phyloP scores from a whole-genome alignment of 257 asterid species.

The Eucommia ulmoides region DNA sequence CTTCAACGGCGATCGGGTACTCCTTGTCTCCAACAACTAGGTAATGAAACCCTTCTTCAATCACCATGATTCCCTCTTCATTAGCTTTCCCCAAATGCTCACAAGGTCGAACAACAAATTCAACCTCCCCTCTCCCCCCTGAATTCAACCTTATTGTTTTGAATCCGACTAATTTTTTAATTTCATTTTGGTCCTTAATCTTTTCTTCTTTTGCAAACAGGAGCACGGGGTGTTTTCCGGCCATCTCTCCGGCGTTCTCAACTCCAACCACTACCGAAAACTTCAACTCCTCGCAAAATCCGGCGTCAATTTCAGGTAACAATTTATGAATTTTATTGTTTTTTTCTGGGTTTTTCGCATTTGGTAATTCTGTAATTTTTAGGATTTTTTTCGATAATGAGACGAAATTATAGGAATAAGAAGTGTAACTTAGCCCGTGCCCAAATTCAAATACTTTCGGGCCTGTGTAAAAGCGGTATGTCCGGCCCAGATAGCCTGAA shows the following conservation, averaged over 20 bases:
- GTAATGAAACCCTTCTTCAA: conserved; percentile 31
- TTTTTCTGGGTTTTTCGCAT: not conserved
- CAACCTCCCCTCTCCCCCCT: conserved; percentile 18
- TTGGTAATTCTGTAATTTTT: conserved; percentile 7
- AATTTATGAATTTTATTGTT: conserved; percentile 4
- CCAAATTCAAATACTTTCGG: conserved; percentile 49
- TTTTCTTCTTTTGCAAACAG: conserved; percentile 22
- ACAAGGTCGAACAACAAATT: conserved; percentile 34
- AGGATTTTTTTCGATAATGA: conserved; percentile 20
- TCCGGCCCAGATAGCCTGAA: conserved; percentile 56
- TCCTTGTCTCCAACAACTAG: conserved; percentile 34
- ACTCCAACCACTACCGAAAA: conserved; percentile 29
- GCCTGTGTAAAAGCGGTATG: conserved; percentile 64
- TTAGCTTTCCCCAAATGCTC: conserved; percentile 35
- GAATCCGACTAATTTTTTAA: conserved; percentile 41
- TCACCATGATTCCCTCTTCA: conserved; percentile 29
- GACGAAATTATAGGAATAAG: conserved; percentile 25
- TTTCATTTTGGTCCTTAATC: conserved; percentile 16
- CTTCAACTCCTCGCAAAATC: conserved; percentile 15
- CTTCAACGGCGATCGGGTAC: conserved; percentile 23
- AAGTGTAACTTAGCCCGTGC: conserved; percentile 62
- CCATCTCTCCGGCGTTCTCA: conserved; percentile 28
- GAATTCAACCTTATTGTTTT: conserved; percentile 27
- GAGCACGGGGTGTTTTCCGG: conserved; percentile 39
- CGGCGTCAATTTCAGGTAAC: conserved; percentile 22